Base-by-base conservation (phyloP, 306 rosid species). In the Lathyrus oleraceus region DNA sequence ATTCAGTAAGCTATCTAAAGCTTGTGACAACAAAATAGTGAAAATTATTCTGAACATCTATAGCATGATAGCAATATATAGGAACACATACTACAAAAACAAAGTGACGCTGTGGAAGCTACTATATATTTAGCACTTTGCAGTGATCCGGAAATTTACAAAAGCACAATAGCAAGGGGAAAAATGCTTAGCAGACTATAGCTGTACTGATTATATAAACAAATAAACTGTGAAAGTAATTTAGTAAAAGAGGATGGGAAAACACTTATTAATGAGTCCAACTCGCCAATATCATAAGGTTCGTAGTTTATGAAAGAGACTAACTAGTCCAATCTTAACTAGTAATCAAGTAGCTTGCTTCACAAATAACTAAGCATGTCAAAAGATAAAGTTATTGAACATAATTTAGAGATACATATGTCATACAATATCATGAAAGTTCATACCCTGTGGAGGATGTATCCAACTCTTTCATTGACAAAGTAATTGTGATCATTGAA, bases 401-500 rank as follows among this genome's bases (percentile, higher is more conserved):
- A 40, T 57, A 36, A 69, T 53, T 44, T 32, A 36, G 59, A 54
- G 51, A 69, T 62, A 35, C 14, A 79, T 30, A 57, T 10, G 62
- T 36, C 68, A 32, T 19, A 53, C 25, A n/a, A 28, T 28, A 67
- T 53, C 52, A 68, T 32, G 65, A 47, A 61, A 15, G 62, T 65
- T 59, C 78, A 82, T 86, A 92, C 98, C 98, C 98, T 2, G 79
- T 77, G 39, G 91, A 92, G 51, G 95, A 84, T 9, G 85, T 79
- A 76, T 78, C 81, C 49, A 92, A 77, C 69, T 87, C 85, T 45
- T 79, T 76, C 80, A 77, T 86, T n/a, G 96, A 92, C 83, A 92
- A 75, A 48, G 91, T 86, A 74, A 92, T 86, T 40, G 89, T 77
- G 76, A 92, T 88, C 92, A 88, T 81, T 42, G 98, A 92, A 76